These are phyloP conservation scores for Russula sp. DNA, from an alignment of 768 basidiomycete species.

Conservation along the genomic window DNA sequence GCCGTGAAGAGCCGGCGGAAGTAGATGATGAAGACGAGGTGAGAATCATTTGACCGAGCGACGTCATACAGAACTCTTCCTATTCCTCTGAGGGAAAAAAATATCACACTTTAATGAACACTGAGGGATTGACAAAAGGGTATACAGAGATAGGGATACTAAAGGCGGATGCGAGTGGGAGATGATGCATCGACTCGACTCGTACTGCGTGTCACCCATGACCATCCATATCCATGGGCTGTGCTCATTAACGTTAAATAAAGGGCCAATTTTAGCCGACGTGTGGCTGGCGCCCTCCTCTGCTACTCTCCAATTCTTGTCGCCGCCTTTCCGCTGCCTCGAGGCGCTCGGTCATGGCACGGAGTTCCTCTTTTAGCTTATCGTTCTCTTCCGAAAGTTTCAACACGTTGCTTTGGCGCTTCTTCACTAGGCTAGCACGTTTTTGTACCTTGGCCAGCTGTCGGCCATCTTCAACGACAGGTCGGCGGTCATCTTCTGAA, in stretches of 20 bases:
- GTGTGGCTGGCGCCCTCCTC: neutral
- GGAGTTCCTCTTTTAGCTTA: constrained; percentile 68
- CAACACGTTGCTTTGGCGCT: constrained; percentile 71
- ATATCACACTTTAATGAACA: neutral
- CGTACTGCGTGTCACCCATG: no score
- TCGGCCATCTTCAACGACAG: constrained; percentile 3
- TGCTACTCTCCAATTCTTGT: constrained; percentile 33
- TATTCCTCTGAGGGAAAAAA: neutral
- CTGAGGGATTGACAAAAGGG: neutral
- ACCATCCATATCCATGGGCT: neutral
- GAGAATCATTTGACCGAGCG: neutral
- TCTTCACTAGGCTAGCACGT: constrained; percentile 37
- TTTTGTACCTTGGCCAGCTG: constrained; percentile 27
- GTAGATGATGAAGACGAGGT: neutral
- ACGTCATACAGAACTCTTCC: neutral
- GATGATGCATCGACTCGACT: neutral
- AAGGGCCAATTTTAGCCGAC: neutral
- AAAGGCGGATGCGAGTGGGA: neutral
- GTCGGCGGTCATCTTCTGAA: neutral
- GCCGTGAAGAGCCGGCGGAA: neutral
- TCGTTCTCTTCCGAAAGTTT: constrained; percentile 76
- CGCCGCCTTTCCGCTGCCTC: constrained; percentile 68
- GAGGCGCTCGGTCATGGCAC: constrained; percentile 65
- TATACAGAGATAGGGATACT: neutral
- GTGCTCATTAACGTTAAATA: constrained; percentile 1